These are phyloP conservation scores for Saccharomycopsis fermentans DNA, from an alignment of 805 yeast genomes.

Conservation along the genomic window DNA sequence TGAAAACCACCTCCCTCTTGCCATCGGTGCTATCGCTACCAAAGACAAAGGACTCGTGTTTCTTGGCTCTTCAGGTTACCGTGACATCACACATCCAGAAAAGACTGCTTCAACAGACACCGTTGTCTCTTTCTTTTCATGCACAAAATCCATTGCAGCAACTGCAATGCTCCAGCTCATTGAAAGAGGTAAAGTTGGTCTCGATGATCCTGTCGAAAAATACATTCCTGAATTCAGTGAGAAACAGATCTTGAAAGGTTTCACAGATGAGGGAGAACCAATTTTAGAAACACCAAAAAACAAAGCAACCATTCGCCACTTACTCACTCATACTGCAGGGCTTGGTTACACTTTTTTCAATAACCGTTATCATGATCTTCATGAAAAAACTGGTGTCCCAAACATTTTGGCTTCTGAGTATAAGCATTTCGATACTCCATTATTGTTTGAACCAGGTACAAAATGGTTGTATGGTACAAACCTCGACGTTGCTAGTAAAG, in stretches of 20 bases:
- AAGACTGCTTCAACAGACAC: constrained; percentile 19
- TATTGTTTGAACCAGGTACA: constrained; percentile 27
- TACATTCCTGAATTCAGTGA: constrained; percentile 24
- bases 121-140: constrained; percentile 24
- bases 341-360: constrained; percentile 27
- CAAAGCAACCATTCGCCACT: constrained; percentile 24
- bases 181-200: constrained; percentile 25
- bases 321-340: constrained; percentile 31
- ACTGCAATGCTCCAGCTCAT: constrained; percentile 26
- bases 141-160: constrained; percentile 27
- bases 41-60: constrained; percentile 17
- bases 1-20: constrained; percentile 17
- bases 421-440: constrained; percentile 21
- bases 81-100: constrained; percentile 2
- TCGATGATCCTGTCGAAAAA: constrained; percentile 26
- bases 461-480: constrained; percentile 27
- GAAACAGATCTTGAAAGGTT: constrained; percentile 20
- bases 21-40: constrained; percentile 19
- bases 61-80: constrained; percentile 18
- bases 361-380: constrained; percentile 18
- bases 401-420: constrained; percentile 18
- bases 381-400: constrained; percentile 16
- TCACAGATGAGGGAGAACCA: constrained; percentile 21
- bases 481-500: constrained; percentile 28
- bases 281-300: constrained; percentile 20